Evolutionary conservation across 2,329 filamentous ascomycete species (phyloP).

Genomic region (Colletotrichum melonis): DNA sequence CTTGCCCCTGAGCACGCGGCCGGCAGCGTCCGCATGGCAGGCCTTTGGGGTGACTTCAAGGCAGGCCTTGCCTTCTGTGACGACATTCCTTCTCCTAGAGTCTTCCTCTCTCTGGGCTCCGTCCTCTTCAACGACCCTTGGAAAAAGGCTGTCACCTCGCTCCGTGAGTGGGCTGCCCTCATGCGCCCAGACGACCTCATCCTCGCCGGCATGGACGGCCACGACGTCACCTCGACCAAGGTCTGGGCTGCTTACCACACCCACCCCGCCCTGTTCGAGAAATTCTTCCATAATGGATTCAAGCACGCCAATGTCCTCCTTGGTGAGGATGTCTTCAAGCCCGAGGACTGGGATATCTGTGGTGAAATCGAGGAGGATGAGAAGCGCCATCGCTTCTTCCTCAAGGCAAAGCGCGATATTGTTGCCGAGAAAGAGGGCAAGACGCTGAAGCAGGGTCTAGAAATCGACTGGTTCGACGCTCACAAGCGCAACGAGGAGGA

Average conservation of each 20-base stretch:
- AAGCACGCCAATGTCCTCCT: conserved; percentile 49
- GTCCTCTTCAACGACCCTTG: conserved; percentile 56
- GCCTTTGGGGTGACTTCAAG: conserved; percentile 54
- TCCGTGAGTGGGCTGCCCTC: conserved; percentile 49
- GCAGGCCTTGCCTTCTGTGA: conserved; percentile 47
- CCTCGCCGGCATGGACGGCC: conserved; percentile 55
- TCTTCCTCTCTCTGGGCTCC: conserved; percentile 55
- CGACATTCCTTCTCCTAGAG: conserved; percentile 43
- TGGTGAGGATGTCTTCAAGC: conserved; percentile 47
- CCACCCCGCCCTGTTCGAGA: conserved; percentile 46
- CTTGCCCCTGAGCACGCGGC: conserved; percentile 44
- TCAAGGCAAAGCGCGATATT: conserved; percentile 49
- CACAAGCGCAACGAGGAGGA: conserved; percentile 52
- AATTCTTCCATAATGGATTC: conserved; percentile 54
- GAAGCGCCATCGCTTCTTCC: conserved; percentile 53
- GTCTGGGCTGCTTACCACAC: conserved; percentile 55
- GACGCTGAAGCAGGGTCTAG: conserved; percentile 45
- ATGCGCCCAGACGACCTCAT: conserved; percentile 49
- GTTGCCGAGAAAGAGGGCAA: conserved; percentile 39
- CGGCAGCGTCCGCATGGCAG: conserved; percentile 47
- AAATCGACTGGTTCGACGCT: conserved; percentile 57
- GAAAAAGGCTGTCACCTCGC: conserved; percentile 46
- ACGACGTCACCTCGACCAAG: conserved; percentile 49
- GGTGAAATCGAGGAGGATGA: conserved; percentile 49
- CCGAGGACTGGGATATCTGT: conserved; percentile 52